These are phyloP conservation scores for Zoysia matrella DNA, from an alignment of 202 grass and related monocot genomes.

Conservation along the genomic window DNA sequence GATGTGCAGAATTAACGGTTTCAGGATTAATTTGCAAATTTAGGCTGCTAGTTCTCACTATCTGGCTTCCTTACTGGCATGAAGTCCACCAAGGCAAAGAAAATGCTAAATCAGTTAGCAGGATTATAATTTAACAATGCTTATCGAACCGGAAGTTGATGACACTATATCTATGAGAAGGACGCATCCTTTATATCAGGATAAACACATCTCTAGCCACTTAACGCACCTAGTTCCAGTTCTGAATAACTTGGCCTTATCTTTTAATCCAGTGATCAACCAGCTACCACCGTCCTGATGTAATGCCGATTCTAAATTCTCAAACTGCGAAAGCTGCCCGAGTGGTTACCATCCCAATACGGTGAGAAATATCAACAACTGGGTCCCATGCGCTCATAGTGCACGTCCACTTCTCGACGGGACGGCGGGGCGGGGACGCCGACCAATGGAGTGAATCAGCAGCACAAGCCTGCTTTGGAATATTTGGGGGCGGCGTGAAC, in stretches of 20 bases:
- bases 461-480: constrained; percentile 38
- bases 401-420: constrained; percentile 52
- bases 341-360: constrained; percentile 17
- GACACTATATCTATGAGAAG: not conserved
- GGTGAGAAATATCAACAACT: constrained; percentile 24
- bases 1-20: too few relatives aligned
- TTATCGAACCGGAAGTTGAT: too few relatives aligned
- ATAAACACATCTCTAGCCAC: not conserved
- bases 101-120: not conserved
- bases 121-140: too few relatives aligned
- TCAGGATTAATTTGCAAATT: too few relatives aligned
- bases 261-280: not conserved
- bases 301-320: not conserved
- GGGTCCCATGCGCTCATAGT: constrained; percentile 35
- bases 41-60: too few relatives aligned
- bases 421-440: constrained; percentile 37
- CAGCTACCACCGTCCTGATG: not conserved
- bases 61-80: not conserved
- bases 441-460: constrained; percentile 29
- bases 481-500: constrained; percentile 11
- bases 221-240: not conserved
- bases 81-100: too few relatives aligned
- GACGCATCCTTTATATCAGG: not conserved
- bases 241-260: constrained; percentile 16
- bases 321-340: not conserved